phyloP scores from a whole-genome alignment of 495 filamentous ascomycete species.

The Aspergillus panamensis region DNA sequence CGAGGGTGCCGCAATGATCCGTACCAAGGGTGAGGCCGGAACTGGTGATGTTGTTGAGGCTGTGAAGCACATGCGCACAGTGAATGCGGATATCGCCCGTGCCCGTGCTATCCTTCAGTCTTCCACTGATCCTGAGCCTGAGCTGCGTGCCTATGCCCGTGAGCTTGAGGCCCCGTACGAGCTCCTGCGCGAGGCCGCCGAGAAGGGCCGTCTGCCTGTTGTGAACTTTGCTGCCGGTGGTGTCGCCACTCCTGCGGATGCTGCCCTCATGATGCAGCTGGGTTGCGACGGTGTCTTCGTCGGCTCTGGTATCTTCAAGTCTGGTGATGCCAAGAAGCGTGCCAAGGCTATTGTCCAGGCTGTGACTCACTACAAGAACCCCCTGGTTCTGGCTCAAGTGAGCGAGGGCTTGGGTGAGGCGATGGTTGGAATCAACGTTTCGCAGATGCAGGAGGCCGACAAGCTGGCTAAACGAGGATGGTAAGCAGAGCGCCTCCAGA shows the following conservation, averaged over 20 bases:
- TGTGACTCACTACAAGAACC: conserved; percentile 80
- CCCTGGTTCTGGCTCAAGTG: conserved; percentile 83
- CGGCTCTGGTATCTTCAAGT: conserved; percentile 96
- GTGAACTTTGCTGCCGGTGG: conserved; percentile 99
- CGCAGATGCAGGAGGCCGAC: conserved; percentile 65
- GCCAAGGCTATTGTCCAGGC: conserved; percentile 95
- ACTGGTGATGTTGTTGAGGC: conserved; percentile 99
- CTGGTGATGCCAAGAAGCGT: conserved; percentile 78
- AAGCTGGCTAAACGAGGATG: conserved; percentile 86
- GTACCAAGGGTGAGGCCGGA: conserved; percentile 96
- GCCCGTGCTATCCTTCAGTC: conserved; percentile 59
- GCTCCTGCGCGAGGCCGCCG: conserved; percentile 78
- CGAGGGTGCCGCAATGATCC: conserved; percentile 97
- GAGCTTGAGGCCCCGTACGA: conserved; percentile 73
- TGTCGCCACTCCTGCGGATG: conserved; percentile 93
- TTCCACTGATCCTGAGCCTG: conserved; percentile 65
- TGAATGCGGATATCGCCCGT: conserved; percentile 75
- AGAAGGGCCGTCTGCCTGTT: conserved; percentile 84
- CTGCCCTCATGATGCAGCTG: conserved; percentile 98
- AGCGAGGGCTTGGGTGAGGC: conserved; percentile 85
- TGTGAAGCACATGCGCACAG: conserved; percentile 91
- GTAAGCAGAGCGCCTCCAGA: conserved; percentile 47
- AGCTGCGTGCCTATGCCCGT: conserved; percentile 72
- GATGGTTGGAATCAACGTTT: conserved; percentile 90
- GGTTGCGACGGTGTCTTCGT: conserved; percentile 98